Percentiles rank a stretch among this genome's conserved stretches.
Evolutionary conservation across 192 early-diverging fungal species (phyloP).

Genomic region (Gorgonomyces haynaldii): DNA sequence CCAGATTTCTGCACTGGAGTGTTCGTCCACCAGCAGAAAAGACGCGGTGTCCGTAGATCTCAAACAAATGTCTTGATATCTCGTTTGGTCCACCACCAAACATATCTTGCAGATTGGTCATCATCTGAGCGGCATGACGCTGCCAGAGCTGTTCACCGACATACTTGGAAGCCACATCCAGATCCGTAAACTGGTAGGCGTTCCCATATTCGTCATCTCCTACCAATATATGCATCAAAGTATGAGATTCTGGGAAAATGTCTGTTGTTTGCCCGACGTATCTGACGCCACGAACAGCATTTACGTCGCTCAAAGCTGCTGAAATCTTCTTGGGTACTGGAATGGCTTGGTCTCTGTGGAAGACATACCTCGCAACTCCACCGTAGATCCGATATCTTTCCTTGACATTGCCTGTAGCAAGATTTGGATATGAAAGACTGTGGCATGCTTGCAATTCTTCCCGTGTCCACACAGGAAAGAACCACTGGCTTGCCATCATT

Average conservation of each 20-base stretch:
- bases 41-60: conserved; percentile 12
- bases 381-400: conserved; percentile 18
- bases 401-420: background rate
- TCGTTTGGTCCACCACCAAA: conserved; percentile 11
- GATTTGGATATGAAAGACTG: conserved; percentile 6
- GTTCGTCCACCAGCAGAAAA: conserved; percentile 19
- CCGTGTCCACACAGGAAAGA: conserved; percentile 13
- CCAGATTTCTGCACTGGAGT: conserved; percentile 15
- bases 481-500: conserved; percentile 9
- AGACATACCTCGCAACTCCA: conserved; percentile 16
- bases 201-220: conserved; percentile 5
- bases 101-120: conserved; percentile 14
- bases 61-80: conserved; percentile 19
- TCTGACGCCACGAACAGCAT: conserved; percentile 11
- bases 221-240: conserved; percentile 9
- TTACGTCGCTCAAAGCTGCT: conserved; percentile 11
- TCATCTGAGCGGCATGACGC: conserved; percentile 15
- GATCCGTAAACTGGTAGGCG: conserved; percentile 12
- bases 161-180: conserved; percentile 17
- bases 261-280: conserved; percentile 9
- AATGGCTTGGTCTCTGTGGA: conserved; percentile 11
- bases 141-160: conserved; percentile 16
- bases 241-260: conserved; percentile 10
- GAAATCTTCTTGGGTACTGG: conserved; percentile 1
- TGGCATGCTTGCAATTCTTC: conserved; percentile 11